Conservation (phyloP, 176 grass and related monocot species). For the Alopecurus myosuroides region DNA sequence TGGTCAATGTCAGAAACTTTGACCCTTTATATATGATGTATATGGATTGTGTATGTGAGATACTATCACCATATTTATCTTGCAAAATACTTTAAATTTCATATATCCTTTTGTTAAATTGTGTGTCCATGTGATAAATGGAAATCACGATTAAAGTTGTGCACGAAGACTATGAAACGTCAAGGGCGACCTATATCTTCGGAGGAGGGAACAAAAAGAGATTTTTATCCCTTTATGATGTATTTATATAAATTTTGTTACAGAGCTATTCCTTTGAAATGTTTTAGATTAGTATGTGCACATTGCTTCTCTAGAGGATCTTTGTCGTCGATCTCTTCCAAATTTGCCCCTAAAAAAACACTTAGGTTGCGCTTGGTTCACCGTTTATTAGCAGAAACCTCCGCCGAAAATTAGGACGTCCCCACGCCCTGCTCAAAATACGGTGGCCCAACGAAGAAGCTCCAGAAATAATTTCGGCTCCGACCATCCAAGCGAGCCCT, state of each 20-base stretch:
- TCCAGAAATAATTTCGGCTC: no score
- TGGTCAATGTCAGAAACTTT: background rate
- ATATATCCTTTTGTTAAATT: background rate
- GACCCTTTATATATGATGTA: background rate
- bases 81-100: background rate
- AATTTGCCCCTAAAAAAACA: background rate
- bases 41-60: background rate
- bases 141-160: background rate
- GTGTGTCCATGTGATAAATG: background rate
- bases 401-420: no score
- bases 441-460: no score
- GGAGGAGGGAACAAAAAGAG: background rate
- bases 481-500: no score
- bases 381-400: no score
- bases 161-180: background rate
- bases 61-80: background rate
- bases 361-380: no score
- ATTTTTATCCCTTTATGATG: background rate
- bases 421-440: no score
- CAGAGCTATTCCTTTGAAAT: background rate
- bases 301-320: no score
- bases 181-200: background rate
- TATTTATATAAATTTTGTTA: background rate
- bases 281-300: no score
- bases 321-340: no score